Conservation (phyloP, 164 flowering plant genomes). For the Stephania yunnanensis region DNA sequence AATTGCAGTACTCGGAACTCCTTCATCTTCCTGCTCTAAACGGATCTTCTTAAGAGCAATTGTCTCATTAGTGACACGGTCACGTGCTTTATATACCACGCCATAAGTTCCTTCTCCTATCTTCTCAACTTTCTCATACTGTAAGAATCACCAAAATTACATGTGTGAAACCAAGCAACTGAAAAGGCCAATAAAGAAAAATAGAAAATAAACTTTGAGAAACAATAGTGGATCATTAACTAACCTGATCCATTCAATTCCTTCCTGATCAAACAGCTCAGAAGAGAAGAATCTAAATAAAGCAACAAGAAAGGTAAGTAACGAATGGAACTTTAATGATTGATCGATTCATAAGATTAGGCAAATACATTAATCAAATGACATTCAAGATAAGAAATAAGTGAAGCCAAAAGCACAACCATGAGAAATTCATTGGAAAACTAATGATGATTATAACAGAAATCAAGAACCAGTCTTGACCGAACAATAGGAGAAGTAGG, state of each 20-base stretch:
- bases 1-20: slow-evolving; percentile 92
- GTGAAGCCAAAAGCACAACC: not conserved
- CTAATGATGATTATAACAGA: too few relatives aligned
- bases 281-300: slow-evolving; percentile 6
- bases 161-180: not conserved
- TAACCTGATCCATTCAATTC: slow-evolving; percentile 19
- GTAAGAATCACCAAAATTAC: slow-evolving; percentile 6
- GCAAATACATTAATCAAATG: not conserved
- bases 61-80: slow-evolving; percentile 66
- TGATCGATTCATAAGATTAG: not conserved
- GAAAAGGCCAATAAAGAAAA: not conserved
- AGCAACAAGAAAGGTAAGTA: not conserved
- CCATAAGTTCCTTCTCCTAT: slow-evolving; percentile 97
- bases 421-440: too few relatives aligned
- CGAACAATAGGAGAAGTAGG: too few relatives aligned
- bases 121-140: slow-evolving; percentile 97
- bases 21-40: slow-evolving; percentile 96
- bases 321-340: not conserved
- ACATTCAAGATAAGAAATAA: not conserved
- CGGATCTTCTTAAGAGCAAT: slow-evolving; percentile 93
- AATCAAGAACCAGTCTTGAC: too few relatives aligned
- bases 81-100: slow-evolving; percentile 94
- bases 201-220: not conserved
- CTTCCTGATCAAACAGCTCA: not conserved
- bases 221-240: not conserved